A percentile compares a stretch with the other conserved stretches of the same genome.
Conservation (phyloP, 2,329 filamentous ascomycete species). For the Diaporthe amygdali region DNA sequence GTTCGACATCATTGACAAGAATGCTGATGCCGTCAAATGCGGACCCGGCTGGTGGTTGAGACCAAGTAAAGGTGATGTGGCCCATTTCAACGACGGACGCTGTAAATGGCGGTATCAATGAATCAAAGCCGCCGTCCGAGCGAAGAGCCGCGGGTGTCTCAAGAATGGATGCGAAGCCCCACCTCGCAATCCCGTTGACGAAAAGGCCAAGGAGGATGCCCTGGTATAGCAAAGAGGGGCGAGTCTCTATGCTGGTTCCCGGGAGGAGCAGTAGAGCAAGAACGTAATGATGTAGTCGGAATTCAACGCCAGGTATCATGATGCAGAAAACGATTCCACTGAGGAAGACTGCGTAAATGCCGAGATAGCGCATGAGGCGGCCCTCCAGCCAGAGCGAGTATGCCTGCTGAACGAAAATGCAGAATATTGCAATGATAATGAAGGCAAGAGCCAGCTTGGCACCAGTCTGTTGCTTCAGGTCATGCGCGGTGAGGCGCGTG, state of each 20-base stretch:
- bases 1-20: slow-evolving; percentile 84
- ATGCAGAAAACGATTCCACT: slow-evolving; percentile 71
- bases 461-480: slow-evolving; percentile 86
- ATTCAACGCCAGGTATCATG: slow-evolving; percentile 74
- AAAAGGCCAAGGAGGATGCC: slow-evolving; percentile 90
- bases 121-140: slow-evolving; percentile 1
- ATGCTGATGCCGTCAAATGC: slow-evolving; percentile 78
- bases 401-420: slow-evolving; percentile 75
- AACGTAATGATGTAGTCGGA: slow-evolving; percentile 95
- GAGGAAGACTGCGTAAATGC: slow-evolving; percentile 75
- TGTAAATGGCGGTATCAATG: not conserved
- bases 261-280: slow-evolving; percentile 86
- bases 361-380: slow-evolving; percentile 77
- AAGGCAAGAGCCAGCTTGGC: slow-evolving; percentile 81
- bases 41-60: not conserved
- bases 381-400: slow-evolving; percentile 88
- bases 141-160: slow-evolving; percentile 78
- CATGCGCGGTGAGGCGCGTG: slow-evolving; percentile 86
- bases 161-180: slow-evolving; percentile 89
- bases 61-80: not conserved
- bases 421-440: slow-evolving; percentile 73
- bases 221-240: slow-evolving; percentile 84
- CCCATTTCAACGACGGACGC: not conserved
- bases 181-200: slow-evolving; percentile 89
- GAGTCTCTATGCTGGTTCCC: slow-evolving; percentile 86